phyloP scores from a whole-genome alignment of 192 early-diverging fungal genomes.

The Coemansia sp. region DNA sequence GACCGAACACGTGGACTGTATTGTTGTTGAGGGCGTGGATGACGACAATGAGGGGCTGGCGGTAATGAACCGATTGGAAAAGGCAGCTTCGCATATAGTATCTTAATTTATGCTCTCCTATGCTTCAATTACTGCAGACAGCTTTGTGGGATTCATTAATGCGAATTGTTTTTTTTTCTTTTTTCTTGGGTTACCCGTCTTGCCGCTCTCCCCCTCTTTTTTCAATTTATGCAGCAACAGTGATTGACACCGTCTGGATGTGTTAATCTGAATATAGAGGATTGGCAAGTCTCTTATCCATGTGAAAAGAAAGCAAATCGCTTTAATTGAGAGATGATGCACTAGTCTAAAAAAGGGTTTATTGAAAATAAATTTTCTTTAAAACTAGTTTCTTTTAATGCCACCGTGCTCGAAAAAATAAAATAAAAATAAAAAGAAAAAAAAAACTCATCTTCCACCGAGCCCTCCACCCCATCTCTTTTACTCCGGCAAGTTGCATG shows the following conservation, averaged over 20 bases:
- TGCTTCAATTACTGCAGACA: too few species aligned
- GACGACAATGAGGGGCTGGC: conserved; percentile 90
- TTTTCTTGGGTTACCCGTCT: background rate
- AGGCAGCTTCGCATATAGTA: conserved; percentile 68
- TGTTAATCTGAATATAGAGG: background rate
- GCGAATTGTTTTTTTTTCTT: background rate
- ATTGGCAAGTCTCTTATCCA: background rate
- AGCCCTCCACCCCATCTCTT: background rate
- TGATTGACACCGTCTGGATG: background rate
- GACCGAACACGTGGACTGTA: conserved; percentile 60
- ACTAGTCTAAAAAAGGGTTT: conserved; percentile 2
- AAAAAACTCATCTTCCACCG: conserved; percentile 1
- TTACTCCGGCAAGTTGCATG: conserved; percentile 11
- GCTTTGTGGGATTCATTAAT: conserved; percentile 4
- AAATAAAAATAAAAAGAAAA: background rate
- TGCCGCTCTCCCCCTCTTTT: background rate
- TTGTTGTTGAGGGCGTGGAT: conserved; percentile 87
- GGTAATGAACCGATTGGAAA: conserved; percentile 93
- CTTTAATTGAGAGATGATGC: background rate
- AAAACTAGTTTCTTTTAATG: background rate
- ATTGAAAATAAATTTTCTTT: conserved; percentile 1
- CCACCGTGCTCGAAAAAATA: background rate
- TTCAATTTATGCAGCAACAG: background rate
- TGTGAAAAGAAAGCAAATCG: background rate
- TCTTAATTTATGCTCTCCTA: conserved; percentile 2